Conservation (phyloP, 768 basidiomycete species). For the Hypsizygus marmoreus region DNA sequence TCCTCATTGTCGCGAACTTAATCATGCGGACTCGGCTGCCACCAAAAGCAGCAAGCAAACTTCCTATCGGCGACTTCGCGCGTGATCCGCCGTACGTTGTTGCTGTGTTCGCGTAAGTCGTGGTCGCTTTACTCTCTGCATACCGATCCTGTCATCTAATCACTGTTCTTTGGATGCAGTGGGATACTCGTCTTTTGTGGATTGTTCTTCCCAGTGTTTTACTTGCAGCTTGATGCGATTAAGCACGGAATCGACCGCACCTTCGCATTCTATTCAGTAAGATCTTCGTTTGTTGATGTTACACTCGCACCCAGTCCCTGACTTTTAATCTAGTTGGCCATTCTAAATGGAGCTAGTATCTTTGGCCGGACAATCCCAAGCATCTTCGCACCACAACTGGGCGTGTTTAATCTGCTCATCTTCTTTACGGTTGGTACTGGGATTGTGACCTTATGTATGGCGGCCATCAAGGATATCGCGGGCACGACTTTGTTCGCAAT, state of each 20-base stretch:
- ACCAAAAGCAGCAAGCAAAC: conserved; percentile 23
- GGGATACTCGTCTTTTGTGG: conserved; percentile 32
- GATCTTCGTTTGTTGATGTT: no score
- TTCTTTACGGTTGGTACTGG: conserved; percentile 12
- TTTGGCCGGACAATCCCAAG: conserved; percentile 21
- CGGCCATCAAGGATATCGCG: conserved; percentile 4
- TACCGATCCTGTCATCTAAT: not conserved
- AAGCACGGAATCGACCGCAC: conserved; percentile 35
- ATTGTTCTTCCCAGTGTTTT: conserved; percentile 49
- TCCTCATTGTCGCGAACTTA: conserved; percentile 33
- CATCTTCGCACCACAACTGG: conserved; percentile 12
- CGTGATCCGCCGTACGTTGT: conserved; percentile 32
- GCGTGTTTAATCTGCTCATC: conserved; percentile 17
- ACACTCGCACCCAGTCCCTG: no score
- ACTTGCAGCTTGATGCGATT: conserved; percentile 49
- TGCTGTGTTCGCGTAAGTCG: conserved; percentile 19
- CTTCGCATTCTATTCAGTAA: conserved; percentile 51
- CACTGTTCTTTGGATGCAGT: conserved; percentile 18
- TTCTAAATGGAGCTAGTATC: conserved; percentile 20
- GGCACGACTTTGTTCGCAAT: conserved; percentile 7
- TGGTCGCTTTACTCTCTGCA: not conserved
- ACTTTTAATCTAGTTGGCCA: conserved; percentile 17
- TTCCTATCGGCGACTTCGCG: conserved; percentile 29
- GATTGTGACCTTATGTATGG: conserved; percentile 8
- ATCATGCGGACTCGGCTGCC: conserved; percentile 39